Conservation (phyloP, 345 rosid species). For the Turnera subulata region DNA sequence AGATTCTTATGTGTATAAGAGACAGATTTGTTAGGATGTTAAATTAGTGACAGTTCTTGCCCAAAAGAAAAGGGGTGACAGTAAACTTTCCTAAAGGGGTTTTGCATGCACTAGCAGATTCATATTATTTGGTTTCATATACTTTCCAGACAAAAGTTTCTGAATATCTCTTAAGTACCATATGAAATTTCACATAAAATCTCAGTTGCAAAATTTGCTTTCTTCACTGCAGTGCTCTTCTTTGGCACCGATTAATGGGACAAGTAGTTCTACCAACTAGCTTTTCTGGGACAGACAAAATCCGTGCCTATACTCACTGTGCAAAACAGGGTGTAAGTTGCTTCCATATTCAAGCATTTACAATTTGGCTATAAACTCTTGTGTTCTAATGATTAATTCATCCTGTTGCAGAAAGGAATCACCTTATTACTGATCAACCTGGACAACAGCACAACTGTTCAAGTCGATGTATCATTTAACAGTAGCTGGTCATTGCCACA, state of each 20-base stretch:
- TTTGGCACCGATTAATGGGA: conserved; percentile 90
- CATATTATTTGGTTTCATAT: no score
- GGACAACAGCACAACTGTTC: conserved; percentile 51
- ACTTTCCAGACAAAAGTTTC: no score
- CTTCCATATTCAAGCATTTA: background rate
- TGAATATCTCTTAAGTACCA: no score
- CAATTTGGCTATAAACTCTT: background rate
- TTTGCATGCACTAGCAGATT: no score
- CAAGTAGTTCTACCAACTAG: conserved; percentile 56
- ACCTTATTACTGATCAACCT: conserved; percentile 67
- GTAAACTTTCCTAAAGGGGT: no score
- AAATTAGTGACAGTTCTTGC: background rate
- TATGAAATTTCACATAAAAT: background rate
- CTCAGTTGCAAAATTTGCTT: conserved; percentile 5
- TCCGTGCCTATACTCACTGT: conserved; percentile 80
- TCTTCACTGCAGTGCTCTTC: conserved; percentile 67
- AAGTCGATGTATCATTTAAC: conserved; percentile 38
- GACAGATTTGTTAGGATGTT: background rate
- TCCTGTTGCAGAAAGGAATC: conserved; percentile 63
- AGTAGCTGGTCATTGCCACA: conserved; percentile 25
- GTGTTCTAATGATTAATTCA: conserved; percentile 8
- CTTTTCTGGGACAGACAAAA: conserved; percentile 57
- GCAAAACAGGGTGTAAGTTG: conserved; percentile 65
- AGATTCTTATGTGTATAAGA: no score
- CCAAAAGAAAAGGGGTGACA: background rate